Percentiles rank a stretch among this genome's conserved stretches.
These are phyloP conservation scores for Sequoia sempervirens DNA, from an alignment of 75 land plant genomes.

Conservation along the genomic window DNA sequence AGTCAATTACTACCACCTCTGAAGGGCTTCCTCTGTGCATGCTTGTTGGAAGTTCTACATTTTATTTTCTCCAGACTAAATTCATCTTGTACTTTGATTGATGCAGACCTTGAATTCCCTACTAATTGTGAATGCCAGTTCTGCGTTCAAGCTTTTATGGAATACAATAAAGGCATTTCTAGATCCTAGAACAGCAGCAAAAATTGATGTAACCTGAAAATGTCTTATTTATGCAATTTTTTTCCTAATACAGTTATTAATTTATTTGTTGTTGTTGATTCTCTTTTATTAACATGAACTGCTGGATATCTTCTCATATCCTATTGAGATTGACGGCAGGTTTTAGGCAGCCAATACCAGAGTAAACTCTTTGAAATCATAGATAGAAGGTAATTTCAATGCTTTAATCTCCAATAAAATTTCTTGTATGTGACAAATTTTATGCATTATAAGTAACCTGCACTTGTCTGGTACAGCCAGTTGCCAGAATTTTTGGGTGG, in stretches of 20 bases:
- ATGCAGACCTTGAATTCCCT: constrained; percentile 68
- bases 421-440: not conserved
- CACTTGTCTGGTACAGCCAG: constrained; percentile 40
- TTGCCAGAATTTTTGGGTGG: constrained; percentile 93
- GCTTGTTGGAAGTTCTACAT: not conserved
- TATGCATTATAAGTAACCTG: not conserved
- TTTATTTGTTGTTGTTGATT: not conserved
- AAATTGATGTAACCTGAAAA: constrained; percentile 45
- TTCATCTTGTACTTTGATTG: not conserved
- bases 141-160: constrained; percentile 84
- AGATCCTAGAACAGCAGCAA: constrained; percentile 77
- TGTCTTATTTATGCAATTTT: not conserved
- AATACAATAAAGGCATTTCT: constrained; percentile 65
- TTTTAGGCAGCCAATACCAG: constrained; percentile 56
- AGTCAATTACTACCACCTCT: not conserved
- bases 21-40: not conserved
- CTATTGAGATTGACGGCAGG: constrained; percentile 29
- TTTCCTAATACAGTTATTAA: not conserved
- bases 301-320: not conserved
- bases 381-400: constrained; percentile 52
- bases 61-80: not conserved
- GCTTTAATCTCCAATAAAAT: not conserved
- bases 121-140: constrained; percentile 82
- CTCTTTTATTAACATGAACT: not conserved
- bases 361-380: constrained; percentile 53